A percentile compares a stretch with the other conserved stretches of the same genome.
phyloP scores from a whole-genome alignment of 306 rosid species.

The Sophora flavescens region DNA sequence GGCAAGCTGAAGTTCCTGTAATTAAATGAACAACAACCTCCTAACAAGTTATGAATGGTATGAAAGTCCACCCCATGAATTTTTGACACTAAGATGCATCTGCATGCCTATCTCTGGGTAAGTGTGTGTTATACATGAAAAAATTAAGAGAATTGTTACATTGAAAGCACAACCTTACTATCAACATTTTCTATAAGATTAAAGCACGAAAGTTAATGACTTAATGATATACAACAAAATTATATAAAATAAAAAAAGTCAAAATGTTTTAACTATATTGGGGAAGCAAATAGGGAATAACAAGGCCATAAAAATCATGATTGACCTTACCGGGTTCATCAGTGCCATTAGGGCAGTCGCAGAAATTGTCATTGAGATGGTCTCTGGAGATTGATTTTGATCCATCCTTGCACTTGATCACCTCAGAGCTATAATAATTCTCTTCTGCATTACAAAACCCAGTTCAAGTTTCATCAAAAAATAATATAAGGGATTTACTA shows the following conservation, averaged over 20 bases:
- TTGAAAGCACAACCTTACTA: conserved; percentile 18
- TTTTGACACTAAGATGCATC: neutral
- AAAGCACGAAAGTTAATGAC: neutral
- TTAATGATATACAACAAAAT: neutral
- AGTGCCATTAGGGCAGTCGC: conserved; percentile 90
- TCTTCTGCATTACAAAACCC: conserved; percentile 68
- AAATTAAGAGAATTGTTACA: conserved; percentile 15
- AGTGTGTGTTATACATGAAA: neutral
- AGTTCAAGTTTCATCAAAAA: conserved; percentile 29
- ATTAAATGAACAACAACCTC: conserved; percentile 42
- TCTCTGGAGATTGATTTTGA: conserved; percentile 73
- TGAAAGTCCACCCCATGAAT: conserved; percentile 14
- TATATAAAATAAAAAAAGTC: neutral
- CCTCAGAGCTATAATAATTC: conserved; percentile 62
- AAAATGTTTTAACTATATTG: neutral
- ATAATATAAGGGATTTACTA: neutral
- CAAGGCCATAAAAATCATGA: conserved; percentile 13
- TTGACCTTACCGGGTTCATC: conserved; percentile 81
- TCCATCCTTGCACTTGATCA: conserved; percentile 79
- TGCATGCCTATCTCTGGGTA: neutral
- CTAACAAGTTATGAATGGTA: conserved; percentile 22
- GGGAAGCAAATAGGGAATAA: no score
- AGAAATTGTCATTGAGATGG: conserved; percentile 85
- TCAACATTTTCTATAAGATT: conserved; percentile 33
- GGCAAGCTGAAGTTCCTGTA: conserved; percentile 95